Conservation (phyloP, 1,139 yeast genomes). For the Yamadazyma diddensiae region DNA sequence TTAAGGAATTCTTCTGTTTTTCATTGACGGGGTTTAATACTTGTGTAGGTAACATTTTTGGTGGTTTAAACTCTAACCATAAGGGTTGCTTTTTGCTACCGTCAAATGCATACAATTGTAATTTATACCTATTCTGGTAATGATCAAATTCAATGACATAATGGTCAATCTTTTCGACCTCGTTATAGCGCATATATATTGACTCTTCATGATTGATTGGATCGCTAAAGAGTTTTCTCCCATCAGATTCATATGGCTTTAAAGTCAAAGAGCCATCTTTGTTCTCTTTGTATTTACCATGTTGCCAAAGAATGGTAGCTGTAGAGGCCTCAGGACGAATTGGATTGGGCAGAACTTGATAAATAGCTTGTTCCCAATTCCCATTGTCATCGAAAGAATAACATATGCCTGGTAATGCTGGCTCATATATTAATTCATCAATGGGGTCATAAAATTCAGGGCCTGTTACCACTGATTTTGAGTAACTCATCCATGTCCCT, state of each 20-base stretch:
- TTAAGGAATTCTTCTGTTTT: conserved; percentile 9
- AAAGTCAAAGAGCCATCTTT: conserved; percentile 19
- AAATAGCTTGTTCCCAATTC: conserved; percentile 28
- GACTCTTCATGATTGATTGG: conserved; percentile 24
- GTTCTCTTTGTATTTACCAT: conserved; percentile 21
- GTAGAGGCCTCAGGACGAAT: conserved; percentile 25
- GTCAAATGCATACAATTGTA: conserved; percentile 26
- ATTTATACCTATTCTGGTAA: conserved; percentile 19
- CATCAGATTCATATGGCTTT: conserved; percentile 26
- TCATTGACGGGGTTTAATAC: conserved; percentile 24
- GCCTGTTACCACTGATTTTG: conserved; percentile 27
- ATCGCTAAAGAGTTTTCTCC: conserved; percentile 28
- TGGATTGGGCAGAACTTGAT: conserved; percentile 24
- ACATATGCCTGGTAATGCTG: conserved; percentile 29
- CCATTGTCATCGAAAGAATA: conserved; percentile 29
- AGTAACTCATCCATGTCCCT: conserved; percentile 31
- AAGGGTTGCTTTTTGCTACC: conserved; percentile 30
- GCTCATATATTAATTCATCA: conserved; percentile 28
- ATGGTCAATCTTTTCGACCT: conserved; percentile 19
- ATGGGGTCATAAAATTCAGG: conserved; percentile 27
- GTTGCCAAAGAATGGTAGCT: conserved; percentile 30
- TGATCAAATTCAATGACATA: conserved; percentile 22
- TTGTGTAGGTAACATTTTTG: conserved; percentile 26
- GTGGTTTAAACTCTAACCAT: conserved; percentile 28
- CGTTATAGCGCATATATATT: conserved; percentile 22